These are phyloP conservation scores for Trichophyton rubrum DNA, from an alignment of 2,329 filamentous ascomycete species.

Conservation along the genomic window DNA sequence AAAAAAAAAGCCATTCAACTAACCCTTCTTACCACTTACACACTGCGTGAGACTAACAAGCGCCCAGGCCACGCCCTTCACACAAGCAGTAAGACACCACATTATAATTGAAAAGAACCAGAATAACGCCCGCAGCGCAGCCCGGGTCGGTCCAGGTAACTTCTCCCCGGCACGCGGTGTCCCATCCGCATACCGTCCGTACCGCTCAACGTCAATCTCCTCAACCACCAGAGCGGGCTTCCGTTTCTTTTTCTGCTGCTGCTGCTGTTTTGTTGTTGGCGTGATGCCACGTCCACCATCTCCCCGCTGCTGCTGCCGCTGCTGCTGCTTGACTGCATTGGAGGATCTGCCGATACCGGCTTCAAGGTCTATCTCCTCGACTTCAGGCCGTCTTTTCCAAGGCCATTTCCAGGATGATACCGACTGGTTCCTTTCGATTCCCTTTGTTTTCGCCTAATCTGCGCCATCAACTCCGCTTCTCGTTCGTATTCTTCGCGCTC, in stretches of 20 bases:
- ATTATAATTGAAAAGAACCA: conserved; percentile 29
- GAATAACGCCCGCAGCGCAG: conserved; percentile 26
- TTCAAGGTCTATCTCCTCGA: conserved; percentile 12
- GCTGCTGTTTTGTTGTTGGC: background rate
- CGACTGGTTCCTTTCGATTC: background rate
- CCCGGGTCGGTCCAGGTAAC: conserved; percentile 27
- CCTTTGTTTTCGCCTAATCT: conserved; percentile 17
- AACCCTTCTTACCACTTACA: conserved; percentile 31
- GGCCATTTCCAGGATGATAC: conserved; percentile 4
- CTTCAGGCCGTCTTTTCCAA: conserved; percentile 8
- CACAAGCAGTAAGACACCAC: conserved; percentile 25
- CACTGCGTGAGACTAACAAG: conserved; percentile 29
- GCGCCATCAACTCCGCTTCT: conserved; percentile 26
- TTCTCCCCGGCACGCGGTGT: conserved; percentile 29
- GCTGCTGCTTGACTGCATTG: conserved; percentile 7
- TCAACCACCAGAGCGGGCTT: conserved; percentile 27
- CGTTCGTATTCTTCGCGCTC: conserved; percentile 31
- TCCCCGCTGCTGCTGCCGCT: too few relatives aligned
- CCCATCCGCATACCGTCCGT: conserved; percentile 29
- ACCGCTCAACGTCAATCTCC: conserved; percentile 36
- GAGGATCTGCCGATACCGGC: conserved; percentile 10
- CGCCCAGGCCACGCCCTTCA: conserved; percentile 32
- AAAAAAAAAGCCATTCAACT: conserved; percentile 17
- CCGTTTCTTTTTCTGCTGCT: conserved; percentile 9
- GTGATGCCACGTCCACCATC: too few relatives aligned